Evolutionary conservation across 208 protist species (phyloP).

Genomic region (Trypanosoma congolense): DNA sequence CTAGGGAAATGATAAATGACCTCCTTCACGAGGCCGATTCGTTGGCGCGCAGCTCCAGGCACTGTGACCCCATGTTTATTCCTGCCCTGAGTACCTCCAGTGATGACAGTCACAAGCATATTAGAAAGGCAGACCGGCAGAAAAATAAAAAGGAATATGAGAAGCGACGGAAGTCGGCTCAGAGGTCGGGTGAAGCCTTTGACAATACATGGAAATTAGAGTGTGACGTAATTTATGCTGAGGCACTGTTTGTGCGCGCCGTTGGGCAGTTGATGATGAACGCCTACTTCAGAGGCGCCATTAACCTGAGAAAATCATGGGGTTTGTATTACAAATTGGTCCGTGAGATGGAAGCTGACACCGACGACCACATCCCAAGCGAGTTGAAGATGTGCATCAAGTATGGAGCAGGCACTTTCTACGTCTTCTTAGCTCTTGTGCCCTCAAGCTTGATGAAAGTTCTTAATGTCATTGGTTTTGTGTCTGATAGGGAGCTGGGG

Average conservation of each 20-base stretch:
- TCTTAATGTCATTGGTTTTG: slow-evolving; percentile 86
- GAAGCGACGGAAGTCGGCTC: slow-evolving; percentile 39
- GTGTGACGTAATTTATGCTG: slow-evolving; percentile 88
- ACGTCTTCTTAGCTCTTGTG: slow-evolving; percentile 84
- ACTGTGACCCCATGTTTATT: slow-evolving; percentile 64
- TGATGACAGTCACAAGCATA: slow-evolving; percentile 18
- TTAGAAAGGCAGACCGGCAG: slow-evolving; percentile 19
- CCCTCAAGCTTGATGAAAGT: slow-evolving; percentile 87
- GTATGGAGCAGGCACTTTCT: slow-evolving; percentile 85
- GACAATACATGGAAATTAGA: slow-evolving; percentile 84
- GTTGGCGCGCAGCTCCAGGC: slow-evolving; percentile 64
- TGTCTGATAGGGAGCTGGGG: slow-evolving; percentile 87
- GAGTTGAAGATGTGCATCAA: slow-evolving; percentile 88
- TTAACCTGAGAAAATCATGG: slow-evolving; percentile 88
- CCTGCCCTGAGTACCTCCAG: slow-evolving; percentile 31
- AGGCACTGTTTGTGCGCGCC: slow-evolving; percentile 74
- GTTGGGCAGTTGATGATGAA: slow-evolving; percentile 90
- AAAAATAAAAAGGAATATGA: slow-evolving; percentile 70
- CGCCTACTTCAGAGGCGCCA: slow-evolving; percentile 82
- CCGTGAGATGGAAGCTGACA: slow-evolving; percentile 66
- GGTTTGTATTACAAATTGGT: slow-evolving; percentile 76
- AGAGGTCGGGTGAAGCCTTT: slow-evolving; percentile 46
- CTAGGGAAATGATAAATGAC: slow-evolving; percentile 56
- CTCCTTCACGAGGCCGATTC: slow-evolving; percentile 77
- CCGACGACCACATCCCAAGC: slow-evolving; percentile 59